phyloP scores from a whole-genome alignment of 2,329 filamentous ascomycete species.

The Aureobasidium namibiae region DNA sequence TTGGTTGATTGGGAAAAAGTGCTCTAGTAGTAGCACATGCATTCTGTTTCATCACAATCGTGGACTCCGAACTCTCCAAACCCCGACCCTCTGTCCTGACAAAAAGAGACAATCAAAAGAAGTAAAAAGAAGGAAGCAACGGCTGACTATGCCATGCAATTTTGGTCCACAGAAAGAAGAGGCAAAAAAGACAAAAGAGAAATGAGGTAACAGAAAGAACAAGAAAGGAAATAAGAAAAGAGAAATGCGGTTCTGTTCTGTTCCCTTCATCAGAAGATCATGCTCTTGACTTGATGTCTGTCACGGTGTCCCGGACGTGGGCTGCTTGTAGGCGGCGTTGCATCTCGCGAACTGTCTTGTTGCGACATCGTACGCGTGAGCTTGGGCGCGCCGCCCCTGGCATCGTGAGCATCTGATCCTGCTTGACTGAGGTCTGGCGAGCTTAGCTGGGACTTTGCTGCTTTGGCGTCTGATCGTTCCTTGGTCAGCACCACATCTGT shows the following conservation, averaged over 20 bases:
- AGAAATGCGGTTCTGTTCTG: not conserved
- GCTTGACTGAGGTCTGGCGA: constrained; percentile 14
- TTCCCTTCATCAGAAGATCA: constrained; percentile 27
- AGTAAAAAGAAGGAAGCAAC: not conserved
- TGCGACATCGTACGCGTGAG: constrained; percentile 15
- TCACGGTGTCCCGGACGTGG: constrained; percentile 22
- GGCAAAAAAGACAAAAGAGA: not conserved
- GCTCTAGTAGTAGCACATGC: constrained; percentile 1
- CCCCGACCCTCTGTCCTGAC: not conserved
- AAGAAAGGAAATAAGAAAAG: not conserved
- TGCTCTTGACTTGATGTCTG: constrained; percentile 30
- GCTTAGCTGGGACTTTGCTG: not conserved
- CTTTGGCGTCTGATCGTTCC: constrained; percentile 15
- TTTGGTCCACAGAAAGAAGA: not conserved
- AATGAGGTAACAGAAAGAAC: not conserved
- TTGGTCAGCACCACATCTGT: constrained; percentile 48
- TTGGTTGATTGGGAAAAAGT: not conserved
- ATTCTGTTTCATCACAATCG: not conserved
- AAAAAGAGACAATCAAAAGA: not conserved
- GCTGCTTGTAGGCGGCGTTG: constrained; percentile 25
- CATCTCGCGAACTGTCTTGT: constrained; percentile 17
- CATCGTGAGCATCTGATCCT: constrained; percentile 21
- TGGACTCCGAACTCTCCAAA: not conserved
- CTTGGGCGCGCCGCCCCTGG: constrained; percentile 8
- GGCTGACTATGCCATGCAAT: not conserved